Percentiles rank a stretch among this genome's conserved stretches.
phyloP scores from a whole-genome alignment of 148 eudicot genomes.

The Cornus suecica region DNA sequence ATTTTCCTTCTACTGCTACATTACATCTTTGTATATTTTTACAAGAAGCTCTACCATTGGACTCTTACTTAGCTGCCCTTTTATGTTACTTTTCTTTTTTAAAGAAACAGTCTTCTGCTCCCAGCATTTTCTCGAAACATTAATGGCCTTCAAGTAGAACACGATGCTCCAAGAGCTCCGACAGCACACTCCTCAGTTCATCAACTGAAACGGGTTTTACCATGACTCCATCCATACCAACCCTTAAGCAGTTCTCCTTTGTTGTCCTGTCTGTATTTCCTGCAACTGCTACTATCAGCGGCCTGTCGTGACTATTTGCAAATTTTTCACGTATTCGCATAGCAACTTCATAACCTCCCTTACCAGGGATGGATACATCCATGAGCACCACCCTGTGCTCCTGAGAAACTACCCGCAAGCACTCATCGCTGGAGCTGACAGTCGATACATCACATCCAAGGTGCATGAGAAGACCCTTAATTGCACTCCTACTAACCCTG shows the following conservation, averaged over 20 bases:
- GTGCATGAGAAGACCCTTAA: conserved; percentile 75
- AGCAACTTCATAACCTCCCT: conserved; percentile 61
- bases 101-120: neutral
- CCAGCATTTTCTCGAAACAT: conserved; percentile 7
- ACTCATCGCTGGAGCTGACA: conserved; percentile 65
- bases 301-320: conserved; percentile 52
- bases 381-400: conserved; percentile 66
- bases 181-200: conserved; percentile 70
- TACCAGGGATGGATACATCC: conserved; percentile 54
- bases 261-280: conserved; percentile 51
- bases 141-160: conserved; percentile 27
- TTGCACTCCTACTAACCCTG: conserved; percentile 81
- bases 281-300: conserved; percentile 60
- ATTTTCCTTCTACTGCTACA: neutral
- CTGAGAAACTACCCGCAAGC: conserved; percentile 44
- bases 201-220: conserved; percentile 82
- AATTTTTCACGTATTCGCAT: conserved; percentile 50
- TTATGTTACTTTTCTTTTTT: neutral
- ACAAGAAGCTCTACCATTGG: neutral
- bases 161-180: conserved; percentile 66
- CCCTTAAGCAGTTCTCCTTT: conserved; percentile 62
- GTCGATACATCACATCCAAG: conserved; percentile 73
- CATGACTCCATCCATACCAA: conserved; percentile 75
- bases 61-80: neutral
- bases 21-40: neutral